Evolutionary conservation across 192 early-diverging fungal species (phyloP).

Genomic region (Podila minutissima): DNA sequence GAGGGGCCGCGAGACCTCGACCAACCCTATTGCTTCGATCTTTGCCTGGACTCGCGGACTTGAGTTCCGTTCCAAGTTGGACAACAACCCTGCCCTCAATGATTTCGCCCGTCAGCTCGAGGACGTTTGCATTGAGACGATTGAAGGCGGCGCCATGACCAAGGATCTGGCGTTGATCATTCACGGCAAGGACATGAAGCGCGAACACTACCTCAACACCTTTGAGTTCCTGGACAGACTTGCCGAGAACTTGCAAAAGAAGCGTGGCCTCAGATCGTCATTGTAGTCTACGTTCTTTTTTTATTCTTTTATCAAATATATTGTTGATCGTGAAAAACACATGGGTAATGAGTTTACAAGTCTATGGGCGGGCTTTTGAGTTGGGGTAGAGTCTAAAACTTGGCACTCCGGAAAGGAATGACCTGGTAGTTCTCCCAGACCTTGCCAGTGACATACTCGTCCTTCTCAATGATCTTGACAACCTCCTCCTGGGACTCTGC

Average conservation of each 20-base stretch:
- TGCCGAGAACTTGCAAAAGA: constrained; percentile 65
- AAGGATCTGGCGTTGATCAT: constrained; percentile 98
- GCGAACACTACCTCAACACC: constrained; percentile 88
- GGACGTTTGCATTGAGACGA: constrained; percentile 87
- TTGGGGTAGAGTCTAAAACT: neutral
- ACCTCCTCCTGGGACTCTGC: constrained; percentile 59
- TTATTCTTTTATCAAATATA: neutral
- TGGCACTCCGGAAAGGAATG: constrained; percentile 37
- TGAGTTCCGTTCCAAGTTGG: constrained; percentile 94
- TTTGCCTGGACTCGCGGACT: constrained; percentile 97
- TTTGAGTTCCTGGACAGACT: constrained; percentile 90
- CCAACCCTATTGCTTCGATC: constrained; percentile 97
- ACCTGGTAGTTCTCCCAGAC: constrained; percentile 66
- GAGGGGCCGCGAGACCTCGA: constrained; percentile 92
- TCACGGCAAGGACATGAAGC: constrained; percentile 83
- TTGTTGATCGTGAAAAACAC: too few relatives aligned
- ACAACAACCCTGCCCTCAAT: constrained; percentile 78
- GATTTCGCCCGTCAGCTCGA: constrained; percentile 86
- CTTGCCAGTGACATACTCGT: constrained; percentile 61
- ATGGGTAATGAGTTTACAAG: too few relatives aligned
- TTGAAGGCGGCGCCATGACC: constrained; percentile 92
- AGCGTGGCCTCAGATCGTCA: constrained; percentile 20
- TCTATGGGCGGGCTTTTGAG: too few relatives aligned
- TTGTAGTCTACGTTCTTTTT: constrained; percentile 2
- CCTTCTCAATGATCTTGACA: constrained; percentile 52